phyloP scores from a whole-genome alignment of 228 moss, liverwort and hornwort species.

The Sphagnum magellanicum region DNA sequence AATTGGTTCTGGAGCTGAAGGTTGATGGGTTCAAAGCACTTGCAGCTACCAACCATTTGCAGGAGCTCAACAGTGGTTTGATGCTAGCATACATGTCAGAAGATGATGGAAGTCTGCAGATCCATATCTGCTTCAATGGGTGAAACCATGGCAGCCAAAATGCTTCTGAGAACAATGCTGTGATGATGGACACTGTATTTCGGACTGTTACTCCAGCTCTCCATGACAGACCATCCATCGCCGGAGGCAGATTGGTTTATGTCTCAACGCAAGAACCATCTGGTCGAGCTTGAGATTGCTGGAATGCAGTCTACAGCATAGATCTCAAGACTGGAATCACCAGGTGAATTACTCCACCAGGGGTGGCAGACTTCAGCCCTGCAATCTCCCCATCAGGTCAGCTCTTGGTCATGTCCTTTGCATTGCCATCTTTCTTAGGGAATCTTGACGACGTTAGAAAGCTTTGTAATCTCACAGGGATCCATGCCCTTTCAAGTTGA shows the following conservation, averaged over 20 bases:
- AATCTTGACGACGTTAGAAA: not conserved
- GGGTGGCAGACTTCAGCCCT: constrained; percentile 20
- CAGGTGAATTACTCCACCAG: constrained; percentile 14
- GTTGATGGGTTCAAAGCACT: not conserved
- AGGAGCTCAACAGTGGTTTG: not conserved
- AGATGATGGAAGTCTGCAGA: constrained; percentile 30
- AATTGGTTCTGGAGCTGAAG: constrained; percentile 12
- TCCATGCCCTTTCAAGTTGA: not conserved
- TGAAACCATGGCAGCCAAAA: not conserved
- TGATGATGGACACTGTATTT: not conserved
- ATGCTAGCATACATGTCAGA: constrained; percentile 38
- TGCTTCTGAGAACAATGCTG: not conserved
- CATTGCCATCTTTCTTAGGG: not conserved
- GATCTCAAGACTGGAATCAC: constrained; percentile 6
- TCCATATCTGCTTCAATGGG: constrained; percentile 11
- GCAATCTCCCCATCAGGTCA: constrained; percentile 15
- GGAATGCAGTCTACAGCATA: constrained; percentile 11
- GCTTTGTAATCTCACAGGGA: not conserved
- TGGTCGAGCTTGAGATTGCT: constrained; percentile 3
- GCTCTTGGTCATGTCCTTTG: not conserved
- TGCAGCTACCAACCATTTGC: not conserved
- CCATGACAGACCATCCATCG: constrained; percentile 28
- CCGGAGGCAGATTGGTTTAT: constrained; percentile 15
- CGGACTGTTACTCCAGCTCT: constrained; percentile 12
- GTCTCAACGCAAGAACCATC: constrained; percentile 7